Evolutionary conservation across 1,284 basidiomycete species (phyloP).

Genomic region (Athelia psychrophila): DNA sequence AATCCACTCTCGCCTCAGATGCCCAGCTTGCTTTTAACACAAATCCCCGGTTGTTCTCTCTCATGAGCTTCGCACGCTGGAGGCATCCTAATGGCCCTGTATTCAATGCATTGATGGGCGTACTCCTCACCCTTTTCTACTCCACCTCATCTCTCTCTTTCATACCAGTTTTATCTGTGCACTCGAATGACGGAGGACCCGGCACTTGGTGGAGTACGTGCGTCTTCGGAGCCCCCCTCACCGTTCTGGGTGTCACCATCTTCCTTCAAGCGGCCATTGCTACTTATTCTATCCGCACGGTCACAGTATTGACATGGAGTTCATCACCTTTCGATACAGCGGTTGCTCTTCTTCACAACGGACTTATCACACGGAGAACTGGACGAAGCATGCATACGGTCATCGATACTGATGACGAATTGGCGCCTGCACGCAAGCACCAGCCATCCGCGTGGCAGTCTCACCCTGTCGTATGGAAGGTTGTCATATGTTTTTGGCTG

Average conservation of each 20-base stretch:
- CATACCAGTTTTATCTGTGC: not conserved
- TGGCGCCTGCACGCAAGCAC: not conserved
- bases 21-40: constrained; percentile 2
- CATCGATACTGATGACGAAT: not conserved
- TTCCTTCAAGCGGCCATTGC: not conserved
- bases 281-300: not conserved
- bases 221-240: not conserved
- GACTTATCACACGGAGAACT: not conserved
- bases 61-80: not conserved
- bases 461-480: not conserved
- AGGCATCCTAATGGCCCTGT: constrained; percentile 3
- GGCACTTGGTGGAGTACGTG: not conserved
- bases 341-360: not conserved
- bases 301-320: not conserved
- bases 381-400: not conserved
- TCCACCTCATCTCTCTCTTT: not conserved
- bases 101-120: constrained; percentile 2
- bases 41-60: constrained; percentile 1
- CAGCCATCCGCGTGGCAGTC: not conserved
- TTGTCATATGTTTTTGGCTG: not conserved
- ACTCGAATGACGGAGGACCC: not conserved
- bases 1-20: not conserved
- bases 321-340: not conserved
- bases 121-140: constrained; percentile 3
- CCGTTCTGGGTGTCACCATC: not conserved